Conservation (phyloP, 805 yeast genomes). For the Saccharomycopsis javanensis region DNA sequence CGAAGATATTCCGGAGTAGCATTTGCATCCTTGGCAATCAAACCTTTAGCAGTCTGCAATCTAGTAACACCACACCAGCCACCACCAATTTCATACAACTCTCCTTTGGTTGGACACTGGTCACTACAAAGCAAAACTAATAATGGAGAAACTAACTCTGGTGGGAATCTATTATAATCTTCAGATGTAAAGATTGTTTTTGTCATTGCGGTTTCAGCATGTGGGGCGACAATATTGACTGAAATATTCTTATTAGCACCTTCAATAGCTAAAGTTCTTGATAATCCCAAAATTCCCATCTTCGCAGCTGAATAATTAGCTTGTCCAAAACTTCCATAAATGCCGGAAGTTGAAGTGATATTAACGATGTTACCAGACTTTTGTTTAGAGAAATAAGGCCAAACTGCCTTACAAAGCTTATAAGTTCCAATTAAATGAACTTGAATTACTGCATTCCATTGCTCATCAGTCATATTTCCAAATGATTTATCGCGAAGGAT, state of each 20-base stretch:
- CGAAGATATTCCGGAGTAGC: conserved; percentile 61
- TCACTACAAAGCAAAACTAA: conserved; percentile 73
- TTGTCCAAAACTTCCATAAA: conserved; percentile 96
- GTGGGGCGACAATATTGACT: conserved; percentile 87
- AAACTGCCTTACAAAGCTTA: conserved; percentile 75
- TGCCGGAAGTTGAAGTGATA: conserved; percentile 92
- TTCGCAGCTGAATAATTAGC: conserved; percentile 94
- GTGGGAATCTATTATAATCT: conserved; percentile 76
- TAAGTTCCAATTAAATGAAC: conserved; percentile 80
- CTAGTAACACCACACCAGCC: conserved; percentile 95
- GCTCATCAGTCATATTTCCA: conserved; percentile 69
- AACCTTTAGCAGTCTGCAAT: conserved; percentile 91
- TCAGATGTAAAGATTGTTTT: conserved; percentile 70
- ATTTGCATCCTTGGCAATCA: conserved; percentile 39
- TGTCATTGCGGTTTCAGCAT: conserved; percentile 98
- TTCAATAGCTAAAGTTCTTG: conserved; percentile 82
- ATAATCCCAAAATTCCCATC: conserved; percentile 75
- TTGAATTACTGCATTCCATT: conserved; percentile 72
- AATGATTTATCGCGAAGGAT: conserved; percentile 85
- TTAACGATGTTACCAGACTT: conserved; percentile 75
- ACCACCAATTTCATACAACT: conserved; percentile 85
- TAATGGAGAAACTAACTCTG: conserved; percentile 85
- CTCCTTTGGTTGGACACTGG: conserved; percentile 64
- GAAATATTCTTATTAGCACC: conserved; percentile 71
- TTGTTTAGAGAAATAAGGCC: conserved; percentile 82